A percentile compares a stretch with the other conserved stretches of the same genome.
Evolutionary conservation across 225 moss, liverwort and hornwort species (phyloP).

Genomic region (Neckera pumila): DNA sequence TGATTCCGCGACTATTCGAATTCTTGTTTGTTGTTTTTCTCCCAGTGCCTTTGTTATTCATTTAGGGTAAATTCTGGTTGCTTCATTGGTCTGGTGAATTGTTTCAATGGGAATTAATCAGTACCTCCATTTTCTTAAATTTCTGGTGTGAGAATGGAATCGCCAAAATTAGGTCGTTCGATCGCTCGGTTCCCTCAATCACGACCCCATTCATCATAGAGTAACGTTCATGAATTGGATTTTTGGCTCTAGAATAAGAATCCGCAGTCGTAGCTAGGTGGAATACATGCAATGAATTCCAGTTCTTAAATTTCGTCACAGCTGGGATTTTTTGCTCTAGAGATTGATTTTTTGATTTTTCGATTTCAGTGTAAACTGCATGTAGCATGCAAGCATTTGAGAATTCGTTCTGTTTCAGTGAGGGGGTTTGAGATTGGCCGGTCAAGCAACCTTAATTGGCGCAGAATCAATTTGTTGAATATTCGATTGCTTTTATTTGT

Average conservation of each 20-base stretch:
- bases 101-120: background rate
- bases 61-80: background rate
- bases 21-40: background rate
- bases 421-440: background rate
- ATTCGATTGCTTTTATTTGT: background rate
- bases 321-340: background rate
- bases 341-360: background rate
- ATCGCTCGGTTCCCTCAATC: background rate
- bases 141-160: background rate
- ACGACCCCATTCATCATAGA: background rate
- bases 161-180: background rate
- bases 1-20: background rate
- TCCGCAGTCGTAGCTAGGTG: background rate
- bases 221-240: background rate
- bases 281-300: background rate
- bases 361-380: background rate
- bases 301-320: background rate
- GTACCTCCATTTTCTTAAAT: background rate
- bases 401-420: background rate
- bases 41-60: background rate
- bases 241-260: background rate
- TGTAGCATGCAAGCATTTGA: background rate
- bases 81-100: background rate
- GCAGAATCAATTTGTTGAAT: background rate
- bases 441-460: background rate